Percentiles rank a stretch among this genome's conserved stretches.
Conservation (phyloP, 192 early-diverging fungal genomes). For the Oehlia diaphana region DNA sequence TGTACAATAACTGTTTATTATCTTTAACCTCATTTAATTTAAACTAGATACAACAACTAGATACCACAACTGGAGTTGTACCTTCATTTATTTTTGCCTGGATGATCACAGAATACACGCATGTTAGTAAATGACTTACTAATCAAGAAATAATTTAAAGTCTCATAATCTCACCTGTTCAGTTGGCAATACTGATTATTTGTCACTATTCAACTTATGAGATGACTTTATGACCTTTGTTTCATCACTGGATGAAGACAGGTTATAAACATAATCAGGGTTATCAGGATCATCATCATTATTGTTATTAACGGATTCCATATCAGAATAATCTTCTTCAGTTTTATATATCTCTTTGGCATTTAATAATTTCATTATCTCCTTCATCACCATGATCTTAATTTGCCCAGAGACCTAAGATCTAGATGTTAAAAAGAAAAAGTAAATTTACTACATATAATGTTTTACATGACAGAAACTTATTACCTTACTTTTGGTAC, state of each 20-base stretch:
- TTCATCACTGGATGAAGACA: not conserved
- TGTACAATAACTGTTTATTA: not conserved
- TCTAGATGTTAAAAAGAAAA: no score
- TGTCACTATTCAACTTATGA: not conserved
- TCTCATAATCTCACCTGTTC: slow-evolving; percentile 2
- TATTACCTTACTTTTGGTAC: no score
- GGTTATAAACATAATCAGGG: not conserved
- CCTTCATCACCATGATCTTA: no score
- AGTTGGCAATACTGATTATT: not conserved
- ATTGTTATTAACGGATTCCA: no score
- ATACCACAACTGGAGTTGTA: not conserved
- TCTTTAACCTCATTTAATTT: not conserved
- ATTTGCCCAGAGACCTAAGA: no score
- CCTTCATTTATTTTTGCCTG: not conserved
- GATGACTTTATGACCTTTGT: not conserved
- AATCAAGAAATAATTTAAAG: not conserved
- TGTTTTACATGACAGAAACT: no score
- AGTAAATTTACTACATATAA: no score
- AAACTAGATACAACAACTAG: no score
- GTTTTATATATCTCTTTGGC: no score
- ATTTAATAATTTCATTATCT: no score
- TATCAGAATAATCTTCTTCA: no score
- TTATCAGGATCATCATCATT: not conserved
- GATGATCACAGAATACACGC: not conserved
- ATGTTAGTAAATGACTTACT: slow-evolving; percentile 1